Conservation (phyloP, 164 flowering plant genomes). For the Berberis vulgaris region DNA sequence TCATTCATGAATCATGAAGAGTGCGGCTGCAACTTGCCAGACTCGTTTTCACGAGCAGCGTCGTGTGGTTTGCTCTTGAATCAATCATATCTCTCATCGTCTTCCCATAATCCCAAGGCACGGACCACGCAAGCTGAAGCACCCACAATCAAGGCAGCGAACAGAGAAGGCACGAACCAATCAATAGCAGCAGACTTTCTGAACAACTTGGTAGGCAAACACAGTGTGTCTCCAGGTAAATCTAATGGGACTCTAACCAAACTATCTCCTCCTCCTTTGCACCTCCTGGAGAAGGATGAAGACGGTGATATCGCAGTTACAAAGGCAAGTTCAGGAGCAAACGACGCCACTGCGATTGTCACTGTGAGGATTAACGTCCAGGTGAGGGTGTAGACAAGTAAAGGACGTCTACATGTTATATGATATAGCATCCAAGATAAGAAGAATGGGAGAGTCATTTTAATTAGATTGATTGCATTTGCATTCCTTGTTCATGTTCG, state of each 20-base stretch:
- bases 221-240: conserved; percentile 38
- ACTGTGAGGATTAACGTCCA: conserved; percentile 46
- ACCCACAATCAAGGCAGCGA: conserved; percentile 50
- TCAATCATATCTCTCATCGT: neutral
- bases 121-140: conserved; percentile 43
- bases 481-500: no score
- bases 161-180: conserved; percentile 47
- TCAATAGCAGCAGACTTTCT: conserved; percentile 28
- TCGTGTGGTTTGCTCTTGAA: no score
- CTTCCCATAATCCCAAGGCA: conserved; percentile 29
- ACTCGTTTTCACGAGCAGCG: no score
- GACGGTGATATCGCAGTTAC: conserved; percentile 13
- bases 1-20: no score
- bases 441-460: neutral
- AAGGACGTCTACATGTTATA: conserved; percentile 16
- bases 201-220: conserved; percentile 40
- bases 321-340: conserved; percentile 53
- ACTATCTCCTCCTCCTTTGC: neutral
- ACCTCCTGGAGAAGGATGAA: conserved; percentile 1
- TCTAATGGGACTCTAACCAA: conserved; percentile 45
- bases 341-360: conserved; percentile 50
- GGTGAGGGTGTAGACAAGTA: conserved; percentile 37
- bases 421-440: neutral
- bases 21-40: no score
- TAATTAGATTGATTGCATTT: no score